Percentiles rank a stretch among this genome's conserved stretches.
These are phyloP conservation scores for Hymenochaete sp. DNA, from an alignment of 1,284 basidiomycete species.

Conservation along the genomic window DNA sequence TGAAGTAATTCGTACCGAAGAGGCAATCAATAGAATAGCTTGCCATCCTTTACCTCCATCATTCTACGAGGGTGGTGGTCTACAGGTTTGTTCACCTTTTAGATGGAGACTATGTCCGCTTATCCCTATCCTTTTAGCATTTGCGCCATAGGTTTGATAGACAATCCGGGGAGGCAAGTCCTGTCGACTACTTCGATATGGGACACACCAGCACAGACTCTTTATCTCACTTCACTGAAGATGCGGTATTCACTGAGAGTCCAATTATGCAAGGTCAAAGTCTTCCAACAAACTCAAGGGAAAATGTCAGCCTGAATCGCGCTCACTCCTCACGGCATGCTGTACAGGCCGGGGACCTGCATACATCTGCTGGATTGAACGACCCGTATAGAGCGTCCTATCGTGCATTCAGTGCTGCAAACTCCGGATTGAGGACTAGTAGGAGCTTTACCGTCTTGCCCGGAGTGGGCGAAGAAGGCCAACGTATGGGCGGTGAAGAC, in stretches of 20 bases:
- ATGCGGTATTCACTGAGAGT: slow-evolving; percentile 8
- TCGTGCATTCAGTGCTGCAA: slow-evolving; percentile 36
- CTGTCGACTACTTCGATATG: slow-evolving; percentile 37
- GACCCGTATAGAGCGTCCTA: slow-evolving; percentile 40
- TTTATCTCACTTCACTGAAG: slow-evolving; percentile 2
- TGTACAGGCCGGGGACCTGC: slow-evolving; percentile 64
- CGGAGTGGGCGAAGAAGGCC: not conserved
- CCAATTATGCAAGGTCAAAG: slow-evolving; percentile 5
- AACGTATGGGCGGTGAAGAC: slow-evolving; percentile 36
- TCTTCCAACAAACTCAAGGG: slow-evolving; percentile 20
- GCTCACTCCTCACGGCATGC: slow-evolving; percentile 34
- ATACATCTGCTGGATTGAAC: slow-evolving; percentile 39
- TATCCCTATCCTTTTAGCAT: too few relatives aligned
- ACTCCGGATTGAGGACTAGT: not conserved
- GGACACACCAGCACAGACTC: slow-evolving; percentile 6
- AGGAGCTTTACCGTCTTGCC: slow-evolving; percentile 2
- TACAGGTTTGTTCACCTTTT: too few relatives aligned
- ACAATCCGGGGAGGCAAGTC: slow-evolving; percentile 33
- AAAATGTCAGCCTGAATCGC: slow-evolving; percentile 20
- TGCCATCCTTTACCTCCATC: slow-evolving; percentile 86
- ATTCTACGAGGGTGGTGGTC: slow-evolving; percentile 92
- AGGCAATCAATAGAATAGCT: slow-evolving; percentile 93
- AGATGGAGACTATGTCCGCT: too few relatives aligned
- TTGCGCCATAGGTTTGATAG: slow-evolving; percentile 80
- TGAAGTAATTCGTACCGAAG: slow-evolving; percentile 93